Base-by-base conservation (phyloP, 2,329 filamentous ascomycete species). In the Aphanoascus verrucosus region DNA sequence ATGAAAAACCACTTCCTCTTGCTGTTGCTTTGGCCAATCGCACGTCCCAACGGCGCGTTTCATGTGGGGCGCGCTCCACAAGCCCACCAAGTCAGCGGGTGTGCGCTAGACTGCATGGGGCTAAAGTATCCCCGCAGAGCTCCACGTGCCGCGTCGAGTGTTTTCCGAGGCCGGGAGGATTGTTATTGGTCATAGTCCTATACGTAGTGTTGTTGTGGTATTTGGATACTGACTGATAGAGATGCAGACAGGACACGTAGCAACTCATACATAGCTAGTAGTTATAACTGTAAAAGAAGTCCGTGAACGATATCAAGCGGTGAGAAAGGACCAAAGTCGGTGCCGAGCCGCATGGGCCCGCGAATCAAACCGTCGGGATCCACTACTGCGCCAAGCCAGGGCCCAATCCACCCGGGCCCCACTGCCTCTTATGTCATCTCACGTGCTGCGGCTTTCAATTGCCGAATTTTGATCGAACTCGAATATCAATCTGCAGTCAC, bases 41-140 rank as follows among this genome's bases (percentile, higher is more conserved):
- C 5, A n/a, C 0, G 5, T 17, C 4, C 35, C 12, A 7, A 12
- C 5, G 28, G 12, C 17, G 14, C 7, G 15, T 2, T 31, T 9
- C 14, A 45, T 15, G 20, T 43, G 40, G 49, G 19, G 17, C 40
- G 3, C 3, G 23, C 7, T n/a, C 31, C 8, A 8, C 3, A 5
- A 43, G 35, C 37, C 48, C 23, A 34, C 23, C n/a, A 6, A 52
- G 49, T 40, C 28, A 14, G 28, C 12, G n/a, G n/a, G 17, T n/a
- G 15, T 11, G 15, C 41, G 38, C 49, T 52, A 52, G 41, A 5
- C 31, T 34, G 17, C 5, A 52, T 44, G 15, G 28, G 32, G 49
- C 38, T 45, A 52, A 52, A 38, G 20, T 35, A 31, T 41, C 49
- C 49, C 49, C 34, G 49, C 44, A 19, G 20, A 15, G 5, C 48